phyloP scores from a whole-genome alignment of 768 basidiomycete genomes.

The Boletus tomentosulus region DNA sequence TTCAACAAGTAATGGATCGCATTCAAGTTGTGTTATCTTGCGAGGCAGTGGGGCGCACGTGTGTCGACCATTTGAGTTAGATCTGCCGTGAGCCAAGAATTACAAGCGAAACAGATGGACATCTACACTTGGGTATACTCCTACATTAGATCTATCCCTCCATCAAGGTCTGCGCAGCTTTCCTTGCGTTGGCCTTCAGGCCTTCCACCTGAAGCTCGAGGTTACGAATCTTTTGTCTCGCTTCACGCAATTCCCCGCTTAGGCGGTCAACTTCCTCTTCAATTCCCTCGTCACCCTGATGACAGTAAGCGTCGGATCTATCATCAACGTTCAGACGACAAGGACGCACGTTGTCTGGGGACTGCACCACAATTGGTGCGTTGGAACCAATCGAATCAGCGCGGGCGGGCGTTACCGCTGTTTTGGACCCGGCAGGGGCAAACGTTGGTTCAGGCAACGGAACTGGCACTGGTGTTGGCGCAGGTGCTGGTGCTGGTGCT shows the following conservation, averaged over 20 bases:
- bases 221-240: conserved; percentile 76
- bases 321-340: conserved; percentile 1
- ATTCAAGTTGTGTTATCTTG: too few relatives aligned
- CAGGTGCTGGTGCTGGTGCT: conserved; percentile 24
- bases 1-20: not conserved
- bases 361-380: not conserved
- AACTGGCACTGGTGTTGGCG: conserved; percentile 27
- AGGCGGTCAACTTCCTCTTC: conserved; percentile 61
- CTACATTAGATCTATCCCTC: conserved; percentile 16
- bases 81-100: not conserved
- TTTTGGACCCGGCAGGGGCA: conserved; percentile 29
- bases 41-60: conserved; percentile 6
- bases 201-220: conserved; percentile 80
- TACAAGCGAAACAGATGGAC: too few relatives aligned
- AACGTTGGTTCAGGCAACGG: conserved; percentile 33
- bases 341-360: conserved; percentile 31
- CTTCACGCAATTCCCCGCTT: conserved; percentile 66
- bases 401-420: conserved; percentile 22
- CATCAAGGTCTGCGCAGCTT: conserved; percentile 63
- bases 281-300: conserved; percentile 26
- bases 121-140: conserved; percentile 1
- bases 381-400: conserved; percentile 10
- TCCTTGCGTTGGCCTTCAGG: conserved; percentile 68
- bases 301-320: not conserved
- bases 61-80: conserved; percentile 5